phyloP scores from a whole-genome alignment of 768 basidiomycete genomes.

The Tulasnella sp. region DNA sequence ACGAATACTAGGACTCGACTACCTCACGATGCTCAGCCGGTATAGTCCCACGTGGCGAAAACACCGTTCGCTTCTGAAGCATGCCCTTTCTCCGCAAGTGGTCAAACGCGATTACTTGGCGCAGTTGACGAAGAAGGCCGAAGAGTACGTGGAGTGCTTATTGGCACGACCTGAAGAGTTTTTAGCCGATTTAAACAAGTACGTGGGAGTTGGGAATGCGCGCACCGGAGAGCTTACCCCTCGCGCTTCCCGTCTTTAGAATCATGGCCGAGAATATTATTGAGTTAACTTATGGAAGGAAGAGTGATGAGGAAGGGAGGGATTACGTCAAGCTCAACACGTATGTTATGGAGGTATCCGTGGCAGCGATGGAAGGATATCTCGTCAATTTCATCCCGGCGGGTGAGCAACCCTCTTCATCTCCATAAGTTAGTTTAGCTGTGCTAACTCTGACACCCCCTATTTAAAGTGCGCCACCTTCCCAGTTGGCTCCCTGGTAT shows the following conservation, averaged over 20 bases:
- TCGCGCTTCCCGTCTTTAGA: background rate
- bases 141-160: background rate
- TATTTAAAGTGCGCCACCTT: constrained; percentile 8
- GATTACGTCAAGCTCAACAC: background rate
- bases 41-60: constrained; percentile 4
- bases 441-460: too few species aligned
- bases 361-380: background rate
- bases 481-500: constrained; percentile 25
- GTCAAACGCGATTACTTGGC: constrained; percentile 2
- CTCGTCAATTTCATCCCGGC: constrained; percentile 1
- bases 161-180: background rate
- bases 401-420: too few species aligned
- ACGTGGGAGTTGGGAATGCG: background rate
- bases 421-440: too few species aligned
- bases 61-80: background rate
- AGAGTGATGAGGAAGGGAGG: background rate
- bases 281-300: background rate
- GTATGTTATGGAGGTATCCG: background rate
- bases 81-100: background rate
- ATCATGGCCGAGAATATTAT: background rate
- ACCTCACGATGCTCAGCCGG: background rate
- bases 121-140: background rate
- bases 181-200: background rate
- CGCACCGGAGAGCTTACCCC: background rate
- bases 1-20: background rate